phyloP scores from a whole-genome alignment of 1,284 basidiomycete genomes.

The Hypsizygus ulmarius region DNA sequence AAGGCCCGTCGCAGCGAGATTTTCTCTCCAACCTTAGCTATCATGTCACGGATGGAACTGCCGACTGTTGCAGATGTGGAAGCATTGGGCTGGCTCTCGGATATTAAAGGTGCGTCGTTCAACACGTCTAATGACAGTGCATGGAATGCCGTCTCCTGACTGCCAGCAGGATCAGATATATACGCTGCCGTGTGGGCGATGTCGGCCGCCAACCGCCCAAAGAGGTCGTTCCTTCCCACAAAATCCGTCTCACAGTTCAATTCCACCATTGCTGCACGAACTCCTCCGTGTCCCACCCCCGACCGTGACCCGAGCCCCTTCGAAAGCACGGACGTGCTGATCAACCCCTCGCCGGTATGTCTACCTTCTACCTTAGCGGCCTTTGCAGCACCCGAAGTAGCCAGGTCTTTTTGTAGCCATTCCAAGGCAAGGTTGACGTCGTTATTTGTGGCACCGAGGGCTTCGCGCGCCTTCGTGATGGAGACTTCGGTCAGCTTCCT shows the following conservation, averaged over 20 bases:
- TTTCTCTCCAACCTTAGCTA: slow-evolving; percentile 90
- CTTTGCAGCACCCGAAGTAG: slow-evolving; percentile 70
- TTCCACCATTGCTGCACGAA: slow-evolving; percentile 86
- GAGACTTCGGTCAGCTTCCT: slow-evolving; percentile 81
- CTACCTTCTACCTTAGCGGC: slow-evolving; percentile 82
- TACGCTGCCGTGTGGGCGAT: slow-evolving; percentile 88
- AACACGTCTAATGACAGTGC: slow-evolving; percentile 52
- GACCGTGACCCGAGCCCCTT: slow-evolving; percentile 46
- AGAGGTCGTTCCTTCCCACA: slow-evolving; percentile 86
- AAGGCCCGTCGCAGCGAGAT: slow-evolving; percentile 76
- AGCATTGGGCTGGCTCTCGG: slow-evolving; percentile 38
- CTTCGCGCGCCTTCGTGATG: slow-evolving; percentile 86
- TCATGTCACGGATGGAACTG: slow-evolving; percentile 74
- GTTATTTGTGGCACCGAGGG: slow-evolving; percentile 74
- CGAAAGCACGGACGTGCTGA: slow-evolving; percentile 71
- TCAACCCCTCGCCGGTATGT: slow-evolving; percentile 74
- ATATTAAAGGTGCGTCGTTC: slow-evolving; percentile 67
- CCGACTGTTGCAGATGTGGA: slow-evolving; percentile 56
- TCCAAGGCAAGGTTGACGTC: slow-evolving; percentile 72
- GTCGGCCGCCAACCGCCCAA: slow-evolving; percentile 73
- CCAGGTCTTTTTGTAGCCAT: slow-evolving; percentile 81
- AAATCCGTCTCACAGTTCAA: slow-evolving; percentile 98
- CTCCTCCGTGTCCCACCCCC: slow-evolving; percentile 39
- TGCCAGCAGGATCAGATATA: slow-evolving; percentile 51
- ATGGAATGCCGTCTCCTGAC: slow-evolving; percentile 38